Evolutionary conservation across 129 eudicot species (phyloP).

Genomic region (sunflower (Helianthus annuus)): DNA sequence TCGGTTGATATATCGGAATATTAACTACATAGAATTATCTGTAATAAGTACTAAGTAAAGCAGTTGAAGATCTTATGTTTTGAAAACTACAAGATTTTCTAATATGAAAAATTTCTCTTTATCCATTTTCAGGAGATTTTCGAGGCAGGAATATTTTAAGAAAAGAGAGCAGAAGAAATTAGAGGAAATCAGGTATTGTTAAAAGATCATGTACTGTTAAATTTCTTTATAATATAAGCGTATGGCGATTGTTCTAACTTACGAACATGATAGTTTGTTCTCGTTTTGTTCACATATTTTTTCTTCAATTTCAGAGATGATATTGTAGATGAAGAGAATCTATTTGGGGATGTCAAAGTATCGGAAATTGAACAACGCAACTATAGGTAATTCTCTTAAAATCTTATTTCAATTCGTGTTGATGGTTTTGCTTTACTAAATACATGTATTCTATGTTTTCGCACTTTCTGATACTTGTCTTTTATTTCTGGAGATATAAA

Average conservation of each 20-base stretch:
- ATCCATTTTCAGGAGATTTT: conserved; percentile 26
- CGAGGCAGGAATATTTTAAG: conserved; percentile 92
- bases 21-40: no score
- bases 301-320: conserved; percentile 67
- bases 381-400: conserved; percentile 45
- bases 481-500: conserved; percentile 64
- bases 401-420: background rate
- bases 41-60: no score
- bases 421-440: conserved; percentile 1
- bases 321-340: conserved; percentile 79
- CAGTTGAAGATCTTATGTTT: no score
- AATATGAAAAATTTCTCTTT: no score
- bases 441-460: conserved; percentile 17
- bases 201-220: background rate
- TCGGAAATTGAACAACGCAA: conserved; percentile 76
- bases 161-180: conserved; percentile 87
- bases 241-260: conserved; percentile 4
- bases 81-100: no score
- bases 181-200: conserved; percentile 68
- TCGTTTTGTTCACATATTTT: background rate
- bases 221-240: background rate
- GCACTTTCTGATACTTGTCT: conserved; percentile 12
- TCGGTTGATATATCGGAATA: no score
- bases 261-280: background rate
- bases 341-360: conserved; percentile 64